Base-by-base conservation (phyloP, 2,329 filamentous ascomycete genomes). In the Cryphonectria nitschkei region DNA sequence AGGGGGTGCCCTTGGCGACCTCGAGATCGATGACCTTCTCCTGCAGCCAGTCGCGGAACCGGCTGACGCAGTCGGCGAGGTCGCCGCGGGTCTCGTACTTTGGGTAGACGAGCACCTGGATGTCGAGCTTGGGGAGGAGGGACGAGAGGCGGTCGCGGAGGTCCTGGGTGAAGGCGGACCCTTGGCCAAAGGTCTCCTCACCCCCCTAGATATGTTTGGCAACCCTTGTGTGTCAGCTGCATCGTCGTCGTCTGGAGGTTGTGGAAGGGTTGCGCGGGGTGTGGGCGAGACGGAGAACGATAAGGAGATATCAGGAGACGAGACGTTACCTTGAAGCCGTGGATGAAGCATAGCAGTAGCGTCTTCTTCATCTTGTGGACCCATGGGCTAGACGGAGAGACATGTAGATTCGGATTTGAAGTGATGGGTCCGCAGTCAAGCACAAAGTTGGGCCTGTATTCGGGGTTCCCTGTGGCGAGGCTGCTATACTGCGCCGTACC, bases 11-110 rank as follows among this genome's bases (percentile, higher is more conserved):
- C 75, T 93, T 92, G 39, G 87, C 90, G 70, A 98, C 95, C 82
- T 99, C 95, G 76, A 98, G 85, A 80, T 98, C 96, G 76, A 98
- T 98, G 76, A 98, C 93, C 76, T 93, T 93, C 78, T 98, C 92
- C 75, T 95, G 90, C 22, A 98, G 88, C 92, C 93, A 96, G 81
- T 93, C 90, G 74, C 90, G 89, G 81, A 96, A 95, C 39, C 88
- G 85, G 72, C 84, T 84, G 71, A 95, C 92, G 78, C 90, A 92
- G 73, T 91, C 87, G 63, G 85, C 83, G 64, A 96, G 81, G 78
- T 95, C 92, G 22, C 93, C 93, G 71, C 91, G 85, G n/a, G 93
- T 96, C 81, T 95, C 93, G 79, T 91, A 96, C 75, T 88, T 89
- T 46, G 93, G 93, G 78, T 95, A 96, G n/a, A 92, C 88, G 65